Evolutionary conservation across 176 grass and related monocot species (phyloP).

Genomic region (Oryza longistaminata): DNA sequence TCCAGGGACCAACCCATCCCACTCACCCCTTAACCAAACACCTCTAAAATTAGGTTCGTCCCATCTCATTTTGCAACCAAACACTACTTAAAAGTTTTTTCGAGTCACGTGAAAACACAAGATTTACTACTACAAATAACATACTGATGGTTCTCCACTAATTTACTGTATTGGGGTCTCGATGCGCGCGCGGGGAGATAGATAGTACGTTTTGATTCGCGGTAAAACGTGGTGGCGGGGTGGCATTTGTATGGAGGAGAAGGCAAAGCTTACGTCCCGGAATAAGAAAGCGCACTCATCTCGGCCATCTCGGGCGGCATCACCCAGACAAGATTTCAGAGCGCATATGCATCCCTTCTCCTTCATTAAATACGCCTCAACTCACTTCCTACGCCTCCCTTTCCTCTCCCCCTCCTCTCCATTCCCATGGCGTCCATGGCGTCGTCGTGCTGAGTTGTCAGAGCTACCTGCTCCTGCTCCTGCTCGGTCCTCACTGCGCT

Average conservation of each 20-base stretch:
- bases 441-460: no score
- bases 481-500: neutral
- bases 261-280: neutral
- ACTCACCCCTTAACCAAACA: no score
- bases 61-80: no score
- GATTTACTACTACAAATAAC: neutral
- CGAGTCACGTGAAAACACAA: neutral
- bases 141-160: neutral
- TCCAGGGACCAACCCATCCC: no score
- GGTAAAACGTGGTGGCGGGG: neutral
- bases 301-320: neutral
- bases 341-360: constrained; percentile 47
- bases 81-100: no score
- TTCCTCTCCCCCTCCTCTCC: neutral
- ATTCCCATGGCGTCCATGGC: neutral
- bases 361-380: constrained; percentile 53
- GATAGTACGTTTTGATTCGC: neutral
- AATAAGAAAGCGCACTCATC: constrained; percentile 12
- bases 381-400: constrained; percentile 23
- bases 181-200: neutral
- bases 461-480: neutral
- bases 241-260: no score
- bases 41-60: no score
- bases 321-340: constrained; percentile 53
- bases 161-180: no score